Conservation (phyloP, 257 asterid species). For the Solanum clarkiae region DNA sequence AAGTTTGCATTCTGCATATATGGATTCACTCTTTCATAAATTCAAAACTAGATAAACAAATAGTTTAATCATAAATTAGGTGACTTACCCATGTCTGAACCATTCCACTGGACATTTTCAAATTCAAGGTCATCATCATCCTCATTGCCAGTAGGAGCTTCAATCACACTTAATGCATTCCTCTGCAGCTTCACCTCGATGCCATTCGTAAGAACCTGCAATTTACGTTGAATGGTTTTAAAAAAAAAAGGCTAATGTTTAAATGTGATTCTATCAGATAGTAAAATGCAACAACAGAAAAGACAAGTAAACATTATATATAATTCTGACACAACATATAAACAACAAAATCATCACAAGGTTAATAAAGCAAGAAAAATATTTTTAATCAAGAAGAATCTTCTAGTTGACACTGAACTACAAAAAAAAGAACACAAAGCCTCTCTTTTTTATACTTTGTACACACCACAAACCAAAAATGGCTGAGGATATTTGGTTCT, state of each 20-base stretch:
- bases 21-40: not conserved
- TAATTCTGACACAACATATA: not conserved
- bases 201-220: constrained; percentile 85
- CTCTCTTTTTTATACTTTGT: not conserved
- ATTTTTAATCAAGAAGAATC: not conserved
- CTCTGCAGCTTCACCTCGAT: constrained; percentile 90
- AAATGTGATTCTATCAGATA: not conserved
- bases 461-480: not conserved
- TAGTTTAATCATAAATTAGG: not conserved
- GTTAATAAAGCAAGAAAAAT: not conserved
- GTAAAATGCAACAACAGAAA: not conserved
- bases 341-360: not conserved
- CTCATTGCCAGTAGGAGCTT: constrained; percentile 88
- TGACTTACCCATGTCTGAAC: constrained; percentile 41
- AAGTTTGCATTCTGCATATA: not conserved
- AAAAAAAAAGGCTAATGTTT: not conserved
- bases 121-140: constrained; percentile 68
- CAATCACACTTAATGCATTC: constrained; percentile 82
- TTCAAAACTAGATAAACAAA: not conserved
- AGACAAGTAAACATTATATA: not conserved
- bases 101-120: constrained; percentile 63
- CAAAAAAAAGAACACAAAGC: not conserved
- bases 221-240: not conserved
- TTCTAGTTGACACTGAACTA: not conserved
- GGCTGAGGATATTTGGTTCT: not conserved